A percentile compares a stretch with the other conserved stretches of the same genome.
Evolutionary conservation across 2,329 filamentous ascomycete species (phyloP).

Genomic region (Pseudogymnoascus sp.): DNA sequence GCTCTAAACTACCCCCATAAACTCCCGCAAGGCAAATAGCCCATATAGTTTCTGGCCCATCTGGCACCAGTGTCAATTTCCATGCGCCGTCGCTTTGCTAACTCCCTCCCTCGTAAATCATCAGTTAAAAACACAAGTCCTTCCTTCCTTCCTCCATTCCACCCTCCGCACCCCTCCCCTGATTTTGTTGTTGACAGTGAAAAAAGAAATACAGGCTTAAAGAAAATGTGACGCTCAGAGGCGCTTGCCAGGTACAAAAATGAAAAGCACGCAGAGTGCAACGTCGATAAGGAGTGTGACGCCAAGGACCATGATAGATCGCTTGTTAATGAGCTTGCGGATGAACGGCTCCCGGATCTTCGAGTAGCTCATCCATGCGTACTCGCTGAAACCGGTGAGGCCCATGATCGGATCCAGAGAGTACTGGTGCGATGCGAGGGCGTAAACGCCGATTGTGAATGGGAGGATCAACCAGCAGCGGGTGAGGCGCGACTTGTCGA

Average conservation of each 20-base stretch:
- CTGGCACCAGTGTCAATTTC: not conserved
- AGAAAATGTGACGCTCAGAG: conserved; percentile 41
- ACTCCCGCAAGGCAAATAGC: not conserved
- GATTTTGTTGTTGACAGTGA: not conserved
- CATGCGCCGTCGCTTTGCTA: not conserved
- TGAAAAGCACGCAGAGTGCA: conserved; percentile 81
- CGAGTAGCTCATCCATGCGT: conserved; percentile 89
- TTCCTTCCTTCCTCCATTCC: not conserved
- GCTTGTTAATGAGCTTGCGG: conserved; percentile 73
- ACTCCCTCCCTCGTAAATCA: conserved; percentile 4
- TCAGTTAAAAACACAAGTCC: not conserved
- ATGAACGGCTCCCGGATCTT: conserved; percentile 86
- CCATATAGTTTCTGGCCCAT: not conserved
- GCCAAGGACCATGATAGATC: conserved; percentile 71
- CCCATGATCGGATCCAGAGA: conserved; percentile 88
- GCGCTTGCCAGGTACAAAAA: conserved; percentile 84
- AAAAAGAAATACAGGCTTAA: not conserved
- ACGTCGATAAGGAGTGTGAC: conserved; percentile 71
- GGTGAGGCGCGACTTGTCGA: conserved; percentile 64
- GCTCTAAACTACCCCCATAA: not conserved
- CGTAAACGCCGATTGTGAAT: conserved; percentile 85
- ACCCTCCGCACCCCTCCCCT: not conserved
- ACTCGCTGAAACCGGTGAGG: conserved; percentile 85
- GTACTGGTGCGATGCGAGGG: conserved; percentile 87
- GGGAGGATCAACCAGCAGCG: conserved; percentile 85